Evolutionary conservation across 257 asterid species (phyloP).

Genomic region (Solanum etuberosum): DNA sequence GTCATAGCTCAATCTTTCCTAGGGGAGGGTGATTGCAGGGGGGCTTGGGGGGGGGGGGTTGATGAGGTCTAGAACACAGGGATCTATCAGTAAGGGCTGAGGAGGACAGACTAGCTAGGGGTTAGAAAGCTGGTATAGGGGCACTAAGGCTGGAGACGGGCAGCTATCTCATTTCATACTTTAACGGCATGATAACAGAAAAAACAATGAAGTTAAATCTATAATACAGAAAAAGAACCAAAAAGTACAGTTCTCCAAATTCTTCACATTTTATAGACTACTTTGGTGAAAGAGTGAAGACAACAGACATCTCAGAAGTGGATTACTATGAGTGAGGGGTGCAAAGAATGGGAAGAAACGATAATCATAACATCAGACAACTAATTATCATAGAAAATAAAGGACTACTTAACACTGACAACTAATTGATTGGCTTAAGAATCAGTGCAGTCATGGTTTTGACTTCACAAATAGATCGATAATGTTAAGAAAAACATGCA

Average conservation of each 20-base stretch:
- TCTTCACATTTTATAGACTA: not conserved
- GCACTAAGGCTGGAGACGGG: not conserved
- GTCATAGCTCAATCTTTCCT: not conserved
- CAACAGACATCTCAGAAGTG: not conserved
- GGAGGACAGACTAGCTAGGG: not conserved
- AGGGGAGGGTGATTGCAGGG: not conserved
- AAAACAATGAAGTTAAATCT: not conserved
- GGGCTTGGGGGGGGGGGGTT: no score
- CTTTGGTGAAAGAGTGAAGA: not conserved
- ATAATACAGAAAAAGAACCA: not conserved
- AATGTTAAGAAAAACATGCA: not conserved
- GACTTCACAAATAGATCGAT: not conserved
- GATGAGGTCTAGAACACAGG: not conserved
- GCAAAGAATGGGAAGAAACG: not conserved
- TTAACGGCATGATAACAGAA: not conserved
- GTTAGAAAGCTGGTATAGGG: not conserved
- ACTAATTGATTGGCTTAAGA: not conserved
- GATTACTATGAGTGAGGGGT: not conserved
- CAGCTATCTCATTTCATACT: not conserved
- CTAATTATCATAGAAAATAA: not conserved
- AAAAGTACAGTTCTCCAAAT: not conserved
- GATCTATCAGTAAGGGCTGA: not conserved
- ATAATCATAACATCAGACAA: not conserved
- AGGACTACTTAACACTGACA: not conserved
- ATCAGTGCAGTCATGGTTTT: not conserved